Evolutionary conservation across 305 asterid genomes (phyloP).

Genomic region (Coffea humblotiana): DNA sequence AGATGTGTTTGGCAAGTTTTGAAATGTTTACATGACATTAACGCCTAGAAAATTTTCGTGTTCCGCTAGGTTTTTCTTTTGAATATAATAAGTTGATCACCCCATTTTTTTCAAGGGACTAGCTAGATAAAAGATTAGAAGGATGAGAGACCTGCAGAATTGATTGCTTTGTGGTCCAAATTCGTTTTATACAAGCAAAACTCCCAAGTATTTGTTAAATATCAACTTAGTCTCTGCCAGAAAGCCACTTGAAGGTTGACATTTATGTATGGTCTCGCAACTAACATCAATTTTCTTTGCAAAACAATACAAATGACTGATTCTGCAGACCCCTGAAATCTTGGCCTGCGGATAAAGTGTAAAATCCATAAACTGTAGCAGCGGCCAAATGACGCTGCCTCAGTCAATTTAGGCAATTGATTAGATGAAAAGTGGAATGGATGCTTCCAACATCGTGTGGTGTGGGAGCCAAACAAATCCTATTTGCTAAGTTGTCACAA

Average conservation of each 20-base stretch:
- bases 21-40: neutral
- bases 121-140: neutral
- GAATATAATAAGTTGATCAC: no score
- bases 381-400: neutral
- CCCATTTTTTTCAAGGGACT: neutral
- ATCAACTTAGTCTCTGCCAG: neutral
- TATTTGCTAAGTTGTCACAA: neutral
- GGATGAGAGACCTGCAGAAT: neutral
- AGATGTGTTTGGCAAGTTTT: neutral
- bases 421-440: neutral
- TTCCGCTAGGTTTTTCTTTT: neutral
- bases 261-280: neutral
- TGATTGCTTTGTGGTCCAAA: neutral
- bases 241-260: neutral
- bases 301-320: neutral
- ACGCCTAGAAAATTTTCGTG: neutral
- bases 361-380: neutral
- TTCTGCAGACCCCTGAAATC: neutral
- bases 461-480: conserved; percentile 10
- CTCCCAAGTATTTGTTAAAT: neutral
- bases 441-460: conserved; percentile 1
- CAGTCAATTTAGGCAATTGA: neutral
- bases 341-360: neutral
- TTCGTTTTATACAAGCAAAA: neutral
- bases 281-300: no score